Conservation (phyloP, 148 eudicot species). For the Mesembryanthemum crystallinum region DNA sequence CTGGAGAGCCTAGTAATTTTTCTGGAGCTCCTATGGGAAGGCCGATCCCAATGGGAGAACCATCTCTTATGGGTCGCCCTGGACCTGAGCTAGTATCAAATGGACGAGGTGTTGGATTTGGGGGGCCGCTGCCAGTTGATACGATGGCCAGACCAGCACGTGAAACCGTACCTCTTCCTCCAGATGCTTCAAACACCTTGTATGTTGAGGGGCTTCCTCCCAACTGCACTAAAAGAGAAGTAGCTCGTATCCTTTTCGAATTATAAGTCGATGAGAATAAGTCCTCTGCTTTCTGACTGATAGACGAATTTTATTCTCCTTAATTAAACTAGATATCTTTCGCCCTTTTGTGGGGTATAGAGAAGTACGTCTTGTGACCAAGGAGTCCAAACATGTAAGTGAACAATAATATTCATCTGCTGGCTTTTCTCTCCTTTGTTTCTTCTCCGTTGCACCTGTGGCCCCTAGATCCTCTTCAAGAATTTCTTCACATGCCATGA, state of each 20-base stretch:
- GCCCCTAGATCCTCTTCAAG: neutral
- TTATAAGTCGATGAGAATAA: neutral
- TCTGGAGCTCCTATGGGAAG: constrained; percentile 45
- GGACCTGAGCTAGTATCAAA: constrained; percentile 40
- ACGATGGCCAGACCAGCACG: constrained; percentile 41
- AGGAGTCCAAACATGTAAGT: constrained; percentile 75
- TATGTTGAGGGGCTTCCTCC: constrained; percentile 75
- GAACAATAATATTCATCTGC: neutral
- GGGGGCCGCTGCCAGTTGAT: constrained; percentile 42
- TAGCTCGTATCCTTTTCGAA: constrained; percentile 72
- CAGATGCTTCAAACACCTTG: constrained; percentile 62
- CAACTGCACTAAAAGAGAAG: constrained; percentile 63
- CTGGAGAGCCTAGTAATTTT: constrained; percentile 41
- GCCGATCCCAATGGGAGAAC: constrained; percentile 39
- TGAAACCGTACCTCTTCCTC: constrained; percentile 56
- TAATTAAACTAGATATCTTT: constrained; percentile 57
- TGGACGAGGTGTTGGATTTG: constrained; percentile 46
- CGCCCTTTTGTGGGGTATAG: constrained; percentile 83
- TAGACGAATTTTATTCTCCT: constrained; percentile 16
- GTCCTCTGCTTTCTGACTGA: constrained; percentile 1
- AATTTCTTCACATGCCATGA: neutral
- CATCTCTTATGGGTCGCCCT: constrained; percentile 38
- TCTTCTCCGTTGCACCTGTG: neutral
- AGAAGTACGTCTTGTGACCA: constrained; percentile 72
- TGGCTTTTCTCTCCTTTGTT: neutral